phyloP scores from a whole-genome alignment of 371 early-diverging fungal genomes.

The Mortierella sp. region DNA sequence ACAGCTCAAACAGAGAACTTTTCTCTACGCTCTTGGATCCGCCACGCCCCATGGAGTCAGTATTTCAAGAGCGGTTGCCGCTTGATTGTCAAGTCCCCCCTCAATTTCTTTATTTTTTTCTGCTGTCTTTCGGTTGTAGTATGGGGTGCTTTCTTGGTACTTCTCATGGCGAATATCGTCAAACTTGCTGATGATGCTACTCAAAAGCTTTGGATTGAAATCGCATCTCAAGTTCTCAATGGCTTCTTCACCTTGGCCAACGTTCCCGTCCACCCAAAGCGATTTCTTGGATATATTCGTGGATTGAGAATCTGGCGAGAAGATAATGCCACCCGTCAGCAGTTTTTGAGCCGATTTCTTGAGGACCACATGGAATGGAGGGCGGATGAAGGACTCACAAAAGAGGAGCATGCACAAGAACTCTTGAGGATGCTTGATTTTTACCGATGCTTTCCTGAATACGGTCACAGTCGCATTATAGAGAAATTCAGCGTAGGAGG shows the following conservation, averaged over 20 bases:
- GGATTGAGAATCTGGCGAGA: slow-evolving; percentile 30
- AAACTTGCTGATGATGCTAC: slow-evolving; percentile 28
- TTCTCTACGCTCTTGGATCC: slow-evolving; percentile 41
- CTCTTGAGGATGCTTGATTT: slow-evolving; percentile 32
- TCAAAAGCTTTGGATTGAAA: slow-evolving; percentile 55
- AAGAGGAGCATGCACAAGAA: slow-evolving; percentile 17
- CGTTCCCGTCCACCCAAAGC: slow-evolving; percentile 52
- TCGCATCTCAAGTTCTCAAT: slow-evolving; percentile 50
- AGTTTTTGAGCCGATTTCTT: slow-evolving; percentile 21
- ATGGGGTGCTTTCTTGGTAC: slow-evolving; percentile 52
- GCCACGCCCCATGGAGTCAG: slow-evolving; percentile 51
- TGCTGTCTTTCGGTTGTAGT: slow-evolving; percentile 48
- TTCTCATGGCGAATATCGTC: slow-evolving; percentile 37
- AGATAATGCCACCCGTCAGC: slow-evolving; percentile 19
- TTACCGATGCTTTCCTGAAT: slow-evolving; percentile 47
- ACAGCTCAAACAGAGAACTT: slow-evolving; percentile 18
- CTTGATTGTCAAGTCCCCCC: slow-evolving; percentile 41
- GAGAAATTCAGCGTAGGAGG: neutral
- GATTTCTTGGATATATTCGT: slow-evolving; percentile 38
- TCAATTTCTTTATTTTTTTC: slow-evolving; percentile 54
- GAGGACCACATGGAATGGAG: neutral
- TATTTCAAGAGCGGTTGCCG: slow-evolving; percentile 48
- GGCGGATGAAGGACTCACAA: neutral
- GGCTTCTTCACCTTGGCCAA: slow-evolving; percentile 52
- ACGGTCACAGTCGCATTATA: slow-evolving; percentile 24